These are phyloP conservation scores for Cystofilobasidium bisporidii DNA, from an alignment of 768 basidiomycete species.

Conservation along the genomic window DNA sequence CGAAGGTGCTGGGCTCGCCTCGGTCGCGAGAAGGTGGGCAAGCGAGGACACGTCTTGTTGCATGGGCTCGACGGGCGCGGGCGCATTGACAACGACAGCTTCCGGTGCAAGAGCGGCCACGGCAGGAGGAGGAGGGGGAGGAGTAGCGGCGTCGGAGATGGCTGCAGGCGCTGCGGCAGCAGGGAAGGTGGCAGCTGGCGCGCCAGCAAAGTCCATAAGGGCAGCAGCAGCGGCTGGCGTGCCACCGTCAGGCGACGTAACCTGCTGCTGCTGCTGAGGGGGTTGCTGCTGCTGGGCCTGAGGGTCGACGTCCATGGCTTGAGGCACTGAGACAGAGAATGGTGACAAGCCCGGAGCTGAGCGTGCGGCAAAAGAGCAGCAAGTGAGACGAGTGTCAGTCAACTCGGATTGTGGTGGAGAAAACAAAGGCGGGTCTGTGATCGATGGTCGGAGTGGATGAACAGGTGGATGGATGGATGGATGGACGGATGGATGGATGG, in stretches of 20 bases:
- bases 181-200: neutral
- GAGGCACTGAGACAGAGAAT: neutral
- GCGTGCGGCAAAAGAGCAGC: too few species aligned
- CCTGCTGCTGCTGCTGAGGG: slow-evolving; percentile 8
- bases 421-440: neutral
- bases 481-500: neutral
- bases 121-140: too few species aligned
- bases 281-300: slow-evolving; percentile 1
- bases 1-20: neutral
- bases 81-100: too few species aligned
- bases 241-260: neutral
- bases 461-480: neutral
- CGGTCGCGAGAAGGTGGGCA: too few species aligned
- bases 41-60: too few species aligned
- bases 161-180: too few species aligned
- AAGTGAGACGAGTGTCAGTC: too few species aligned
- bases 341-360: too few species aligned
- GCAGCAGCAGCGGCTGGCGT: neutral
- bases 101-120: too few species aligned
- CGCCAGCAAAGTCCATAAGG: slow-evolving; percentile 1
- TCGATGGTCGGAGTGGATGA: neutral
- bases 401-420: too few species aligned
- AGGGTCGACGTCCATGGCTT: neutral
- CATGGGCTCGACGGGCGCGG: too few species aligned
- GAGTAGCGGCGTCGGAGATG: neutral